These are phyloP conservation scores for Aureobasidium melanogenum DNA, from an alignment of 2,329 filamentous ascomycete genomes.

Conservation along the genomic window DNA sequence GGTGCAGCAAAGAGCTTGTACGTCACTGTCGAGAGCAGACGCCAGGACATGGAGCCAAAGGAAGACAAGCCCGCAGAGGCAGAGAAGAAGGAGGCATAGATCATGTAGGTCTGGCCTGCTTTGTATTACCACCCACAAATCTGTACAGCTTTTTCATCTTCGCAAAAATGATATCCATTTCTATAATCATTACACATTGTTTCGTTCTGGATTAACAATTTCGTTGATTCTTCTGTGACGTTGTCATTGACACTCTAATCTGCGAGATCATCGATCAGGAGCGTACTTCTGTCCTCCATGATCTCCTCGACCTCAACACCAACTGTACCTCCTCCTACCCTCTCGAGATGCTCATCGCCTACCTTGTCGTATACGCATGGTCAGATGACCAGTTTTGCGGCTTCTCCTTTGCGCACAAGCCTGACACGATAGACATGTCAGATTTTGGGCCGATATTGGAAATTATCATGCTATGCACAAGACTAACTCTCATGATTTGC, in stretches of 20 bases:
- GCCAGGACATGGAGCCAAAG: conserved; percentile 60
- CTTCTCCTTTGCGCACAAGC: not conserved
- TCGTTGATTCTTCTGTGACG: not conserved
- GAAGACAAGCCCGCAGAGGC: conserved; percentile 34
- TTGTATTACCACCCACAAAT: conserved; percentile 6
- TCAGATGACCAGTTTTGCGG: not conserved
- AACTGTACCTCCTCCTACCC: not conserved
- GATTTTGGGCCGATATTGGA: not conserved
- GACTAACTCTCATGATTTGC: not conserved
- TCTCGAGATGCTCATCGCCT: not conserved
- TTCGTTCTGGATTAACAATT: not conserved
- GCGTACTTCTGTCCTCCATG: not conserved
- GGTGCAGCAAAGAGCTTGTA: conserved; percentile 73
- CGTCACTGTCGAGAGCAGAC: conserved; percentile 76
- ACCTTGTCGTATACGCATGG: not conserved
- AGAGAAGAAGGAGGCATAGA: conserved; percentile 7
- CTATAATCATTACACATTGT: not conserved
- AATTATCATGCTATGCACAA: not conserved
- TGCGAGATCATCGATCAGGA: not conserved
- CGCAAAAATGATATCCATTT: conserved; percentile 9
- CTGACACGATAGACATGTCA: not conserved
- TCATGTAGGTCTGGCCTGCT: not conserved
- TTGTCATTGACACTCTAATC: not conserved
- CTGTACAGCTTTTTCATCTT: conserved; percentile 6
- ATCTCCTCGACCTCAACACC: not conserved